Percentiles rank a stretch among this genome's conserved stretches.
phyloP scores from a whole-genome alignment of 139 green algal species.

The Chlorella sp. region DNA sequence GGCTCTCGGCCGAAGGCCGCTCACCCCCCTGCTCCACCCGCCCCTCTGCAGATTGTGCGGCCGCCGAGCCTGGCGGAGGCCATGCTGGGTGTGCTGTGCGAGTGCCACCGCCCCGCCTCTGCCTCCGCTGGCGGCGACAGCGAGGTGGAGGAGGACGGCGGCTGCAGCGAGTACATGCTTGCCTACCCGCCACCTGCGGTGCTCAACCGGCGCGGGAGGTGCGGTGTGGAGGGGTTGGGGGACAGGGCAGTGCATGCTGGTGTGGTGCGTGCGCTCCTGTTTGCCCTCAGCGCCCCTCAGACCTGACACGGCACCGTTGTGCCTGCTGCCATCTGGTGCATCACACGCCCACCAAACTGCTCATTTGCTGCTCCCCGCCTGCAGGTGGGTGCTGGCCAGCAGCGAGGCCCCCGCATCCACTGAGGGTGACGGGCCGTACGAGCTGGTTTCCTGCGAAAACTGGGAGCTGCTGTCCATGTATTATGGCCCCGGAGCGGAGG shows the following conservation, averaged over 20 bases:
- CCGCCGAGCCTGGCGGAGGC: slow-evolving; percentile 44
- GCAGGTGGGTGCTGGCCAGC: too few species aligned
- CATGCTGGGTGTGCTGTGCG: slow-evolving; percentile 55
- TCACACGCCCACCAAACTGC: too few species aligned
- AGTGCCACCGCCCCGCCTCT: slow-evolving; percentile 47
- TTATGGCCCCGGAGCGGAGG: slow-evolving; percentile 5
- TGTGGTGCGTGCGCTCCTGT: too few species aligned
- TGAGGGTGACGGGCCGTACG: slow-evolving; percentile 28
- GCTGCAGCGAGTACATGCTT: slow-evolving; percentile 13
- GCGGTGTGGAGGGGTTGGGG: slow-evolving; percentile 18
- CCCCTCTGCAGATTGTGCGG: slow-evolving; percentile 29
- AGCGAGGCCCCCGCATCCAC: neutral
- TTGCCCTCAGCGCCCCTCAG: too few species aligned
- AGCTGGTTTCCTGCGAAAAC: slow-evolving; percentile 46
- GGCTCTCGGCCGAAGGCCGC: too few species aligned
- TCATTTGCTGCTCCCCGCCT: too few species aligned
- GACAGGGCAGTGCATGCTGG: too few species aligned
- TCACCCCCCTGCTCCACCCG: too few species aligned
- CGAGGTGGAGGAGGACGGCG: neutral
- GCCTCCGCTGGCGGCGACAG: neutral
- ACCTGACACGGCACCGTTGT: too few species aligned
- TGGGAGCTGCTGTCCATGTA: slow-evolving; percentile 46
- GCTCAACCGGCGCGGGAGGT: slow-evolving; percentile 61
- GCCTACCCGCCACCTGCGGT: slow-evolving; percentile 50
- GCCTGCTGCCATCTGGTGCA: too few species aligned